Base-by-base conservation (phyloP, 2,329 filamentous ascomycete species). In the Colletotrichum sp. region DNA sequence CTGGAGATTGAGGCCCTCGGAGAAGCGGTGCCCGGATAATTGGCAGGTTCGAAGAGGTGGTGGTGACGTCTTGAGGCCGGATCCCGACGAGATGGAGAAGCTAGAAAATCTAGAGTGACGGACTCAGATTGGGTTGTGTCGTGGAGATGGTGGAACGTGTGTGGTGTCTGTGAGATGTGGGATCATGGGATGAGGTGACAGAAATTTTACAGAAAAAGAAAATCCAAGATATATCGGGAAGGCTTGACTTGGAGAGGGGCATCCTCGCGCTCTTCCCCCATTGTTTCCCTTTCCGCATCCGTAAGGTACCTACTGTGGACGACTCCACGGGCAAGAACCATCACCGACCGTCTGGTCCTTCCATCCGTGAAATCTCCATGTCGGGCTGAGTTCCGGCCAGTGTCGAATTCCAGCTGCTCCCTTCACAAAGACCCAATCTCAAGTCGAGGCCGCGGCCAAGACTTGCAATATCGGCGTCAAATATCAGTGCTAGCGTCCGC, bases 401-500 rank as follows among this genome's bases (percentile, higher is more conserved):
- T 16, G 43, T 72, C 38, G 38, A 55, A 75, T 75, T 67, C 69
- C 73, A 75, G 56, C 21, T 26, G 34, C 69, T 75, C 69, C 72
- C 72, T 75, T 72, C 30, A 38, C 55, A 66, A 30, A 26, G 15
- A 34, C 38, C 21, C 24, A 28, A 24, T 15, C 24, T 34, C 26
- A 24, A 21, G 34, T 48, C 16, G 26, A 32, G 38, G 18, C 48
- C 28, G 58, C 68, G n/a, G 60, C 52, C 34, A 70, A 71, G 61
- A 34, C 48, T 10, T 28, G 28, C 62, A 67, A 65, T 52, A 65
- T 65, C 58, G 65, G 62, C 58, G 32, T 67, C 58, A 32, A 75
- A 65, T 65, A 64, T 60, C 64, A 73, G 56, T 34, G 71, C 66
- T 38, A 32, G 64, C 56, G 70, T 65, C 70, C 58, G 43, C 48